Conservation (phyloP, 352 stramenopile species). For the Globisporangium paroecandrum region DNA sequence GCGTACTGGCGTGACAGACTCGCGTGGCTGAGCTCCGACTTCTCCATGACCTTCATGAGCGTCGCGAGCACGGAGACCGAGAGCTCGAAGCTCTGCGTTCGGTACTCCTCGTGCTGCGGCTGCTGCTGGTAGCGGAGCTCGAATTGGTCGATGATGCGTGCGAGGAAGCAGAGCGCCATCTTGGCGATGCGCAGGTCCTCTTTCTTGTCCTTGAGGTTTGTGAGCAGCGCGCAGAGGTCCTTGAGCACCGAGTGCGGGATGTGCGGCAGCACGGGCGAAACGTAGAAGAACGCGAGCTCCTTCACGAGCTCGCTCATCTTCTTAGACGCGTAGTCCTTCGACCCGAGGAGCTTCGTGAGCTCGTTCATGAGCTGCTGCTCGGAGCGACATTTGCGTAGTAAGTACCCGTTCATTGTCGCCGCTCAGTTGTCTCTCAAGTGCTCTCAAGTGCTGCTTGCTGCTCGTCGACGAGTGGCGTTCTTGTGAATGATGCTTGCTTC, state of each 20-base stretch:
- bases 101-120: conserved; percentile 10
- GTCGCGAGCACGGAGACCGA: conserved; percentile 34
- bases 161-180: conserved; percentile 59
- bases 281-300: conserved; percentile 75
- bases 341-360: conserved; percentile 51
- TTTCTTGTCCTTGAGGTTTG: conserved; percentile 77
- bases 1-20: conserved; percentile 47
- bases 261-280: conserved; percentile 40
- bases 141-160: conserved; percentile 62
- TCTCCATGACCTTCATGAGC: conserved; percentile 52
- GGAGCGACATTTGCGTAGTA: conserved; percentile 67
- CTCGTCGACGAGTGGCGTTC: not conserved
- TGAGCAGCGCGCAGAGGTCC: conserved; percentile 60
- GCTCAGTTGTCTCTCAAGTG: not conserved
- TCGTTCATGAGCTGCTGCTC: conserved; percentile 86
- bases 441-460: not conserved
- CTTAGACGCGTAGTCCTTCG: conserved; percentile 65
- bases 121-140: conserved; percentile 32
- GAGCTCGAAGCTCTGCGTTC: conserved; percentile 50
- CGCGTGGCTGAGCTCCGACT: conserved; percentile 41
- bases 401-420: conserved; percentile 58
- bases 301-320: conserved; percentile 67
- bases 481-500: not conserved
- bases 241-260: conserved; percentile 65
- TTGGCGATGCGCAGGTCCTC: conserved; percentile 66